Evolutionary conservation across 2,329 filamentous ascomycete species (phyloP), one percentile per base, ranked within the genome.

Genomic region (Cercospora citrullina): DNA sequence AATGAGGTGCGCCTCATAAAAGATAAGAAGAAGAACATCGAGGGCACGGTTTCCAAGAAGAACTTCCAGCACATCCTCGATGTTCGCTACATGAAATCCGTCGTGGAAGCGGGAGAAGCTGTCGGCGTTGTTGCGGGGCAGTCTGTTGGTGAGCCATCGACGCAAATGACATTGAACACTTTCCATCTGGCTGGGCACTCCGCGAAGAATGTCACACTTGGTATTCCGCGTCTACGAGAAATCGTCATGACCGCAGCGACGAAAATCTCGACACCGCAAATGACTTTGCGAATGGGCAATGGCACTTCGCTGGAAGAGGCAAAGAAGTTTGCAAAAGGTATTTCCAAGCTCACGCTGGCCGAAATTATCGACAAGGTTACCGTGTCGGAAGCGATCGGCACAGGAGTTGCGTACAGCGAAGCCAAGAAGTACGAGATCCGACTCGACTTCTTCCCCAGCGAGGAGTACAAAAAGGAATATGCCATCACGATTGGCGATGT

Each of bases 141-240:
- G 81, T 98, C 94, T 33, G 90, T 99, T 51, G 95, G 95, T 77
- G 96, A 99, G 78, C 95, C 96, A 8, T 97, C 94, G 2, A 99
- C 95, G 10, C 95, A 99, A 80, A 99, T 99, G 96, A 99, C 96
- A 7, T 84, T 99, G 65, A 99, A 99, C 82, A 99, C 96, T 30
- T 99, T 99, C 87, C 95, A 99, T 87, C 92, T 99, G 87, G 95
- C 95, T 80, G 95, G 95, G 77, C 94, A 98, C 84, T 94, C 95
- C 21, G 91, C 95, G 31, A 98, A 97, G 85, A 99, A 99, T 86
- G 96, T 99, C 77, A 99, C 95, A 0, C 87, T 97, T 21, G 95
- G 95, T 92, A 98, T 99, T 77, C 95, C 95, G 68, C 93, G 95
- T 82, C 86, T 99, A 21, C 87, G 95, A 82, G 95, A 99, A 86